A percentile compares a stretch with the other conserved stretches of the same genome.
phyloP scores from a whole-genome alignment of 2,329 filamentous ascomycete genomes.

The Fusarium pilosicola region DNA sequence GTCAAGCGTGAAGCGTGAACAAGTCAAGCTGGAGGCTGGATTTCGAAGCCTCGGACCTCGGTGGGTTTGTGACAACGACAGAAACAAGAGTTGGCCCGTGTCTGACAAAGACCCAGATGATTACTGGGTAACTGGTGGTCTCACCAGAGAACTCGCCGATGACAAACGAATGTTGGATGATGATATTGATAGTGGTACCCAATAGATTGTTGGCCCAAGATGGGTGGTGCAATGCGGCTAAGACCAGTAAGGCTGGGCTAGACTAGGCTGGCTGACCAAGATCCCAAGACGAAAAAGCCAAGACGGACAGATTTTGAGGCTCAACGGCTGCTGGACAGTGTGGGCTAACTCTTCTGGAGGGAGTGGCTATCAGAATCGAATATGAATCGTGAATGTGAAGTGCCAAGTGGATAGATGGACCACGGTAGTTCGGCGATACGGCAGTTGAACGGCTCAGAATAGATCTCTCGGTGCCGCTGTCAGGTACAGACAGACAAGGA shows the following conservation, averaged over 20 bases:
- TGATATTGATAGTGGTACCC: conserved; percentile 2
- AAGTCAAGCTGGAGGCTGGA: background rate
- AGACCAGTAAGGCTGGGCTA: conserved; percentile 20
- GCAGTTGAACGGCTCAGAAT: conserved; percentile 19
- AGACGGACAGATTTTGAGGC: conserved; percentile 19
- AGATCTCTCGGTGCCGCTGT: conserved; percentile 7
- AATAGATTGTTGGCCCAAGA: conserved; percentile 10
- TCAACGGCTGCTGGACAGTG: conserved; percentile 8
- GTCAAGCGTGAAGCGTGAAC: conserved; percentile 2
- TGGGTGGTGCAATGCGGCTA: background rate
- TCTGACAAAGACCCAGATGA: conserved; percentile 10
- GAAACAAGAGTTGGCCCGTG: conserved; percentile 30
- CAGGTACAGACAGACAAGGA: conserved; percentile 26
- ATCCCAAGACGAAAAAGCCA: conserved; percentile 11
- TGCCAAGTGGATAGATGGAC: background rate
- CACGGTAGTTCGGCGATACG: conserved; percentile 12
- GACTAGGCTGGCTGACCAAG: conserved; percentile 13
- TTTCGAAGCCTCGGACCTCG: conserved; percentile 23
- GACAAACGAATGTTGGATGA: conserved; percentile 3
- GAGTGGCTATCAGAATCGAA: background rate
- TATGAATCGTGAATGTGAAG: background rate
- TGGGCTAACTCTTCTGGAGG: background rate
- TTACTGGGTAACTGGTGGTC: background rate
- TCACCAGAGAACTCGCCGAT: background rate
- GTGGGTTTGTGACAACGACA: conserved; percentile 16